These are phyloP conservation scores for Dendrobium catenatum DNA, from an alignment of 106 monocot genomes.

Conservation along the genomic window DNA sequence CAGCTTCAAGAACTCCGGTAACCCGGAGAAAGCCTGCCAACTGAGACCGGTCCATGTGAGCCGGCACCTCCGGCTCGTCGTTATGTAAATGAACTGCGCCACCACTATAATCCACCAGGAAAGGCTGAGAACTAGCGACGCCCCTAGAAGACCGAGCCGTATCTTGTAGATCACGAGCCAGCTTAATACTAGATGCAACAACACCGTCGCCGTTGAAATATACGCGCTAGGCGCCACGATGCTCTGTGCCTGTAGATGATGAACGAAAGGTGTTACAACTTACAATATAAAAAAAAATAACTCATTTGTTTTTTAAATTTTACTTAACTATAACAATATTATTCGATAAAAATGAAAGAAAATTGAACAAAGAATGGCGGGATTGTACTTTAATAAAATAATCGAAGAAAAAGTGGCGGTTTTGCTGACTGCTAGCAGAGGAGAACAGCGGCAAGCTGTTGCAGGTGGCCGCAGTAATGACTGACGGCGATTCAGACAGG, in stretches of 20 bases:
- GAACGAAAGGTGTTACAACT: too few relatives aligned
- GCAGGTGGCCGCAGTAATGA: too few relatives aligned
- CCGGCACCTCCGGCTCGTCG: conserved; percentile 36
- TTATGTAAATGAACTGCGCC: conserved; percentile 54
- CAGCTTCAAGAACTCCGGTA: conserved; percentile 48
- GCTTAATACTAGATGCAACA: conserved; percentile 51
- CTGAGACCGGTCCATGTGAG: conserved; percentile 57
- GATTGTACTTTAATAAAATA: too few relatives aligned
- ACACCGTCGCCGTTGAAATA: conserved; percentile 39
- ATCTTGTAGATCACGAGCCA: conserved; percentile 50
- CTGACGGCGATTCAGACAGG: too few relatives aligned
- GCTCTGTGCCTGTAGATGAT: conserved; percentile 42
- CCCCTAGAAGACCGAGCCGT: conserved; percentile 56
- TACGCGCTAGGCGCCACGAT: conserved; percentile 81
- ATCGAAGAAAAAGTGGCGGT: too few relatives aligned
- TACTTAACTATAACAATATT: too few relatives aligned
- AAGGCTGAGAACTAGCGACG: conserved; percentile 57
- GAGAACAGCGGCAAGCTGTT: too few relatives aligned
- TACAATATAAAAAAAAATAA: too few relatives aligned
- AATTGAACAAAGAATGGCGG: too few relatives aligned
- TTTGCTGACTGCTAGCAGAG: too few relatives aligned
- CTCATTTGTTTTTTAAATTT: too few relatives aligned
- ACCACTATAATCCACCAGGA: conserved; percentile 67
- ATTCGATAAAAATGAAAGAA: too few relatives aligned
- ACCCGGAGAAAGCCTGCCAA: conserved; percentile 43